These are phyloP conservation scores for Trichosporon sp. DNA, from an alignment of 1,284 basidiomycete species.

Conservation along the genomic window DNA sequence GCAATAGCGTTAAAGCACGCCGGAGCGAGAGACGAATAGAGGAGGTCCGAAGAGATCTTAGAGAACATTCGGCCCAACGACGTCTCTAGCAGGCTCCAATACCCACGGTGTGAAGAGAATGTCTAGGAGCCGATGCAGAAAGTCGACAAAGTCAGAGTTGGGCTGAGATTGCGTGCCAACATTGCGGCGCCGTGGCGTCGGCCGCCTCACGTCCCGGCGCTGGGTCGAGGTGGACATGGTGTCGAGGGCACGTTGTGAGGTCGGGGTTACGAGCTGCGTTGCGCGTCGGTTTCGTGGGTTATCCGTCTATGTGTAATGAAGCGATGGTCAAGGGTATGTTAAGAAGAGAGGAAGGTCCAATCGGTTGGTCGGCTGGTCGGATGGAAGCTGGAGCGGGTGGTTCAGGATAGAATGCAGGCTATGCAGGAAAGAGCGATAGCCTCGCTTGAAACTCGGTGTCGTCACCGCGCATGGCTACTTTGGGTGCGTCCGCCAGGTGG, in stretches of 20 bases:
- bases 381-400: not conserved
- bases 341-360: not conserved
- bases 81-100: too few relatives aligned
- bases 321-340: not conserved
- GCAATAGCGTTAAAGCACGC: not conserved
- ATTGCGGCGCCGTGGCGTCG: not conserved
- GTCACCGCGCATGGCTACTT: not conserved
- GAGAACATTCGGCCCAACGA: too few relatives aligned
- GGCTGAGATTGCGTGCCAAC: not conserved
- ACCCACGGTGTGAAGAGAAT: slow-evolving; percentile 35
- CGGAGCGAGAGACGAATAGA: not conserved
- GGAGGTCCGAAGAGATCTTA: too few relatives aligned
- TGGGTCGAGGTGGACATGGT: not conserved
- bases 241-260: not conserved
- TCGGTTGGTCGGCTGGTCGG: not conserved
- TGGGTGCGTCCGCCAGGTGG: not conserved
- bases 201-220: not conserved
- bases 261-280: not conserved
- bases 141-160: slow-evolving; percentile 37
- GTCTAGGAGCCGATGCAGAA: slow-evolving; percentile 27
- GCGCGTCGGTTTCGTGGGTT: not conserved
- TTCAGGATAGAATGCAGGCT: too few relatives aligned
- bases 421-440: not conserved
- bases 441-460: not conserved
- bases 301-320: not conserved